Percentiles rank a stretch among this genome's conserved stretches.
phyloP scores from a whole-genome alignment of 2,329 filamentous ascomycete species.

The Gaeumannomyces tritici region DNA sequence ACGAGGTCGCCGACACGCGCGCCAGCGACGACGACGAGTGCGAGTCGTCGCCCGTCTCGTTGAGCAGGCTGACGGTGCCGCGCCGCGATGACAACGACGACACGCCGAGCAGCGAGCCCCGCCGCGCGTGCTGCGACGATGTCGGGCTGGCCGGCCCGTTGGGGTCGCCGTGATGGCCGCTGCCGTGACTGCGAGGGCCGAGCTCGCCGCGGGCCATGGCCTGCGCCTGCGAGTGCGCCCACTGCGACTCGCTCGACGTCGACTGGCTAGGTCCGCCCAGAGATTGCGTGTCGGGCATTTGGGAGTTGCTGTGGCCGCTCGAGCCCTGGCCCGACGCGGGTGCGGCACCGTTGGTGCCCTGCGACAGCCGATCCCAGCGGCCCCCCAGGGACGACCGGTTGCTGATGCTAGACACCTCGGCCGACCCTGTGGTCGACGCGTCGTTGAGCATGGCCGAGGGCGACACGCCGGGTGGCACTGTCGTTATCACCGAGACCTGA shows the following conservation, averaged over 20 bases:
- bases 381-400: slow-evolving; percentile 36
- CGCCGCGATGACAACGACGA: not conserved
- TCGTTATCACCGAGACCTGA: slow-evolving; percentile 51
- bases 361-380: slow-evolving; percentile 47
- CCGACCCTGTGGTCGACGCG: slow-evolving; percentile 88
- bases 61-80: slow-evolving; percentile 27
- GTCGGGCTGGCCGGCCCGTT: slow-evolving; percentile 20
- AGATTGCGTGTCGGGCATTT: slow-evolving; percentile 46
- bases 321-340: not conserved
- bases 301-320: slow-evolving; percentile 16
- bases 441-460: slow-evolving; percentile 63
- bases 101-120: not conserved
- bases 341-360: slow-evolving; percentile 56
- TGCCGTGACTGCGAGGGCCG: slow-evolving; percentile 11
- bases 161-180: not conserved
- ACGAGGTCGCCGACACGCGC: slow-evolving; percentile 20
- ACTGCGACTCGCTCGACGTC: slow-evolving; percentile 41
- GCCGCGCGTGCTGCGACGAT: not conserved
- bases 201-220: slow-evolving; percentile 31
- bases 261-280: slow-evolving; percentile 28
- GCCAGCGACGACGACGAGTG: slow-evolving; percentile 12
- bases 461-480: slow-evolving; percentile 46
- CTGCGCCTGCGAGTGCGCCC: slow-evolving; percentile 50
- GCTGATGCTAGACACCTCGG: slow-evolving; percentile 48
- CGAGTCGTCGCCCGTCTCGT: slow-evolving; percentile 24